These are phyloP conservation scores for Erysimum cheiranthoides DNA, from an alignment of 345 rosid genomes.

Conservation along the genomic window DNA sequence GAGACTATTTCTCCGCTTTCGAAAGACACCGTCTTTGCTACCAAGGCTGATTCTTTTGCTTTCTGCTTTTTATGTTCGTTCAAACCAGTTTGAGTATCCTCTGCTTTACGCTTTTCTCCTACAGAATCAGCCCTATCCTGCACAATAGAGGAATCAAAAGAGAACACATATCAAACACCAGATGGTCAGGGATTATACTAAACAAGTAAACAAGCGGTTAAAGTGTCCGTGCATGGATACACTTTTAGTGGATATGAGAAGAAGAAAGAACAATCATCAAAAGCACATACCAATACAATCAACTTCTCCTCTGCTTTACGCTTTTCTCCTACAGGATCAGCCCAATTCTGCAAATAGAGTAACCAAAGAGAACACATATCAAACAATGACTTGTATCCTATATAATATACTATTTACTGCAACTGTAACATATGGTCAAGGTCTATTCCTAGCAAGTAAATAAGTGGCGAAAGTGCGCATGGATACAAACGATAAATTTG, in stretches of 20 bases:
- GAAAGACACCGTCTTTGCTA: constrained; percentile 30
- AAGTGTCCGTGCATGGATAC: too few relatives aligned
- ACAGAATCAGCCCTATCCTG: constrained; percentile 61
- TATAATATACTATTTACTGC: too few relatives aligned
- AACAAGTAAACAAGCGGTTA: neutral
- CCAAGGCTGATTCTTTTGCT: constrained; percentile 40
- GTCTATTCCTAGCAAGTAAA: neutral
- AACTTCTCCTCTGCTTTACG: constrained; percentile 36
- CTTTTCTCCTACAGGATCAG: neutral
- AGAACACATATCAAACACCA: constrained; percentile 25
- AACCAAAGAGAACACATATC: constrained; percentile 32
- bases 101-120: constrained; percentile 55
- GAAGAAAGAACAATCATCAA: neutral
- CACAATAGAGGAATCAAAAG: constrained; percentile 45
- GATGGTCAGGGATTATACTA: neutral
- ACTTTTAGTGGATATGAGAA: neutral
- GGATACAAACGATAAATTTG: neutral
- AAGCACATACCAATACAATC: constrained; percentile 55
- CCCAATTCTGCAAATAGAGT: constrained; percentile 40
- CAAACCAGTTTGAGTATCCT: constrained; percentile 45
- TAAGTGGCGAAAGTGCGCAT: neutral
- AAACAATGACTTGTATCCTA: neutral
- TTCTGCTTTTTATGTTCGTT: constrained; percentile 56
- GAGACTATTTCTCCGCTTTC: constrained; percentile 28
- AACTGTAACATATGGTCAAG: neutral